These are phyloP conservation scores for Arabidopsis lyrata DNA, from an alignment of 441 rosid genomes.

Conservation along the genomic window DNA sequence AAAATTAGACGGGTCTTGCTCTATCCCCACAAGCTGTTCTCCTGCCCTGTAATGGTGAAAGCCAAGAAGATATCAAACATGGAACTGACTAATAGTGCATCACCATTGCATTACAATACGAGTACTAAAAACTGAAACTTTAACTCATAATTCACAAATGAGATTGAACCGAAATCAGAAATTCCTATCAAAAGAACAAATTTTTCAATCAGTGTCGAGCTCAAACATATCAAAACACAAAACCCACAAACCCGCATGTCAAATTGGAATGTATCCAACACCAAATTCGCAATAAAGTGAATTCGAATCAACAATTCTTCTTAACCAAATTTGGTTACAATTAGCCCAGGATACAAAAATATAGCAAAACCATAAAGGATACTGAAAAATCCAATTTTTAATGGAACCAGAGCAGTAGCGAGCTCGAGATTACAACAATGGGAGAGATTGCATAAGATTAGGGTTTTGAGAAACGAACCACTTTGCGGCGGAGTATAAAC, in stretches of 20 bases:
- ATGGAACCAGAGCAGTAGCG: not conserved
- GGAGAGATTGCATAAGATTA: constrained; percentile 33
- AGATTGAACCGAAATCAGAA: constrained; percentile 13
- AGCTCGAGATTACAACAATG: not conserved
- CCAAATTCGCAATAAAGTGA: constrained; percentile 16
- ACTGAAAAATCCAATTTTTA: not conserved
- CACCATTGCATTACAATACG: constrained; percentile 3
- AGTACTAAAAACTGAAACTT: not conserved
- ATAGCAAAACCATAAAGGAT: not conserved
- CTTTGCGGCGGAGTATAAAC: constrained; percentile 87
- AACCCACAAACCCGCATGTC: not conserved
- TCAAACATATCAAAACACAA: constrained; percentile 9
- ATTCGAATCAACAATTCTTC: constrained; percentile 16
- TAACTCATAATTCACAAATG: constrained; percentile 10
- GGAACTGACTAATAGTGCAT: not conserved
- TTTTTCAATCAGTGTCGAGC: not conserved
- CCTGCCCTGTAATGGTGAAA: constrained; percentile 68
- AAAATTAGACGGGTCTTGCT: constrained; percentile 80
- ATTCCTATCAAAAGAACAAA: constrained; percentile 8
- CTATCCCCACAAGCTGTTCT: constrained; percentile 89
- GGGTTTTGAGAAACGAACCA: constrained; percentile 71
- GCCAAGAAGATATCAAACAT: not conserved
- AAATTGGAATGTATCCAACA: constrained; percentile 2
- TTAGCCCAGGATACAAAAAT: not conserved
- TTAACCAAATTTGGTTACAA: constrained; percentile 8